These are phyloP conservation scores for Phytophthora podocarpi DNA, from an alignment of 352 stramenopile species.

Conservation along the genomic window DNA sequence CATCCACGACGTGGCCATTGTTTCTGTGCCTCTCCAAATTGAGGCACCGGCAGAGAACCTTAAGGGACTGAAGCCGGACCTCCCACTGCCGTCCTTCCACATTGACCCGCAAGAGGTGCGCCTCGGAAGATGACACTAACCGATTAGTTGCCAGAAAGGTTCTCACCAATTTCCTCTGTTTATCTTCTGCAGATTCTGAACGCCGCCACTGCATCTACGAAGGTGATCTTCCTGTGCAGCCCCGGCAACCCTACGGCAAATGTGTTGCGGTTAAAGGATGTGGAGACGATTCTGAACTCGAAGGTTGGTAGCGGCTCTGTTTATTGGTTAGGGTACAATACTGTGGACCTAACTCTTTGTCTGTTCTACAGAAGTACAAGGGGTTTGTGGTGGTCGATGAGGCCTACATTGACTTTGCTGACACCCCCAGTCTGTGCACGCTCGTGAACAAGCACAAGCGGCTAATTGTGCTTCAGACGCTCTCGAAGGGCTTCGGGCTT, in stretches of 20 bases:
- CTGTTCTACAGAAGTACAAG: conserved; percentile 65
- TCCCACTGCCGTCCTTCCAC: conserved; percentile 76
- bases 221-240: conserved; percentile 98
- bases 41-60: conserved; percentile 60
- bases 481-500: conserved; percentile 98
- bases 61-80: conserved; percentile 62
- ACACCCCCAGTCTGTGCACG: conserved; percentile 72
- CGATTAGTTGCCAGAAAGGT: too few species aligned
- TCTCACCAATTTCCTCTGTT: background rate
- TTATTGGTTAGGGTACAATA: background rate
- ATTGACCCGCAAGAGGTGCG: conserved; percentile 75
- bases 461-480: conserved; percentile 97
- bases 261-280: conserved; percentile 88
- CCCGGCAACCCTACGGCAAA: conserved; percentile 98
- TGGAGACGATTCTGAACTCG: conserved; percentile 89
- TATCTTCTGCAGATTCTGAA: conserved; percentile 76
- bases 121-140: background rate
- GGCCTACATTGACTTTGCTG: conserved; percentile 98
- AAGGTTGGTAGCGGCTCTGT: conserved; percentile 41
- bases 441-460: conserved; percentile 94
- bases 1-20: conserved; percentile 97
- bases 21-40: conserved; percentile 91
- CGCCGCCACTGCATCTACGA: conserved; percentile 89
- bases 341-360: background rate
- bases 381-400: conserved; percentile 98